A percentile compares a stretch with the other conserved stretches of the same genome.
These are phyloP conservation scores for Pythium phragmitis DNA, from an alignment of 352 stramenopile species.

Conservation along the genomic window DNA sequence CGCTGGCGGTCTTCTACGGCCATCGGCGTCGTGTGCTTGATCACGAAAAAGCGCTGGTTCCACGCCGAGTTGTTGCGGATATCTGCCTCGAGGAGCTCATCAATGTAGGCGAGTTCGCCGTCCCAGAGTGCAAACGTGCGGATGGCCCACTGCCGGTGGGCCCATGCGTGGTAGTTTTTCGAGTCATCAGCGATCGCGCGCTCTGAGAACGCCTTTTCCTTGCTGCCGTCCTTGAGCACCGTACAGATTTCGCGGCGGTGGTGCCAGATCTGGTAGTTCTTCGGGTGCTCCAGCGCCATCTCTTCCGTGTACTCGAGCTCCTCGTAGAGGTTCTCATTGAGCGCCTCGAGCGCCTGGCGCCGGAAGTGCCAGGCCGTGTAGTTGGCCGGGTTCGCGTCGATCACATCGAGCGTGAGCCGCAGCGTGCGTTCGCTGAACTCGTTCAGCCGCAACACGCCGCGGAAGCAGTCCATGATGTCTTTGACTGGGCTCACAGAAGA, in stretches of 20 bases:
- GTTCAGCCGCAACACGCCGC: conserved; percentile 88
- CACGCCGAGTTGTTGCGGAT: conserved; percentile 96
- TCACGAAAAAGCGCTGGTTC: conserved; percentile 88
- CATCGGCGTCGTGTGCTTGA: conserved; percentile 54
- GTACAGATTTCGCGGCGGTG: conserved; percentile 94
- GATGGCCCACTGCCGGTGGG: conserved; percentile 95
- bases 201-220: conserved; percentile 92
- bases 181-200: conserved; percentile 92
- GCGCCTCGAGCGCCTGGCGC: conserved; percentile 84
- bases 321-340: conserved; percentile 62
- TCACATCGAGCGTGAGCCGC: conserved; percentile 89
- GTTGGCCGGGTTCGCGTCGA: conserved; percentile 96
- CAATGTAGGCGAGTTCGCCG: conserved; percentile 90
- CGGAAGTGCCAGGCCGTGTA: conserved; percentile 99
- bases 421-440: conserved; percentile 92
- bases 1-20: conserved; percentile 36
- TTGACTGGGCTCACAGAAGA: conserved; percentile 41
- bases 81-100: conserved; percentile 89
- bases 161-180: conserved; percentile 99
- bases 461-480: conserved; percentile 94
- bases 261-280: conserved; percentile 99
- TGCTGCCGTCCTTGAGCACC: conserved; percentile 66
- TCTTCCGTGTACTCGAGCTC: conserved; percentile 77
- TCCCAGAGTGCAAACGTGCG: conserved; percentile 89
- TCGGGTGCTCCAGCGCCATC: conserved; percentile 93